These are phyloP conservation scores for Platismatia glauca DNA, from an alignment of 495 filamentous ascomycete genomes.

Conservation along the genomic window DNA sequence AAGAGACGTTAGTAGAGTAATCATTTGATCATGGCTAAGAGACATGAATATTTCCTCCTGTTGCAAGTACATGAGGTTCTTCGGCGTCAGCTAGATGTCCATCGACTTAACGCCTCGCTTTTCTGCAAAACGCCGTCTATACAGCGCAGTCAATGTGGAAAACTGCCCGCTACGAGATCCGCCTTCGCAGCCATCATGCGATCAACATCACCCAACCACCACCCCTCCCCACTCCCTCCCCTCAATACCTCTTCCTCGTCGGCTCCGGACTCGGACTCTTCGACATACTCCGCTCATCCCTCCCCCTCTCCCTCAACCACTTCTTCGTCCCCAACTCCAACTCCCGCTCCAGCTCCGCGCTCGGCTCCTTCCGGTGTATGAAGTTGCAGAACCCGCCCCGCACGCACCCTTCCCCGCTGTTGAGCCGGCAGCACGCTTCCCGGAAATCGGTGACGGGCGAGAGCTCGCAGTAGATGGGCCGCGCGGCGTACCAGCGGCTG, in stretches of 20 bases:
- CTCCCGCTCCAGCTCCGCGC: conserved; percentile 78
- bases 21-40: neutral
- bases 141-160: neutral
- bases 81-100: neutral
- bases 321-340: conserved; percentile 85
- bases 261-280: conserved; percentile 72
- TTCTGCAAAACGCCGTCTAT: neutral
- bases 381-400: conserved; percentile 98
- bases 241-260: conserved; percentile 56
- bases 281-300: conserved; percentile 73
- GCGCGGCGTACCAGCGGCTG: conserved; percentile 90
- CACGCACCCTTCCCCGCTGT: conserved; percentile 91
- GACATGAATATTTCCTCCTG: neutral
- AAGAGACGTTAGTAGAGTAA: neutral
- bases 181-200: neutral
- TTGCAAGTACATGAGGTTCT: conserved; percentile 1
- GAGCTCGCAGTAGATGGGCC: conserved; percentile 96
- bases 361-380: conserved; percentile 93
- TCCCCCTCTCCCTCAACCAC: conserved; percentile 79
- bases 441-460: conserved; percentile 96
- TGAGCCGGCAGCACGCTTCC: conserved; percentile 93
- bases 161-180: neutral
- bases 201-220: neutral
- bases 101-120: conserved; percentile 8
- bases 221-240: neutral